Evolutionary conservation across 2,329 filamentous ascomycete genomes (phyloP), one percentile per base, ranked within the genome.

Genomic region (Diaporthe eres): DNA sequence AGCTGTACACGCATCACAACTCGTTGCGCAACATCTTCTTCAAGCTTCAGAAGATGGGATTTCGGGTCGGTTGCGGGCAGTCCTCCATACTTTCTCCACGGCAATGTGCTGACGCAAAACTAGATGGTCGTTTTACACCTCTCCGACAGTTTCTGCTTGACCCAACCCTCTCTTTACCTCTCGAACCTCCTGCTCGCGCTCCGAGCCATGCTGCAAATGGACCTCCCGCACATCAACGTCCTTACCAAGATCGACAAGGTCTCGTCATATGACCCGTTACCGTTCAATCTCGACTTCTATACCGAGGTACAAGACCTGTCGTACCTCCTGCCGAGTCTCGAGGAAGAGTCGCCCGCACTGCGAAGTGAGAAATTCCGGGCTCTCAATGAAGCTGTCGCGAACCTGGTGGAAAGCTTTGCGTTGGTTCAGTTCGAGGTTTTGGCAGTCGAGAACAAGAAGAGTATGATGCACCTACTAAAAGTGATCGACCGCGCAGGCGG

Each of bases 191-290:
- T 99, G 74, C 92, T 99, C 34, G 96, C 95, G 74, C 91, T 99
- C 78, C 94, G 97, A 79, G 96, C 95, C 80, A 99, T 99, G 96
- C 92, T 99, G 72, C 97, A 98, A 85, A 96, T 99, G 90, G 97
- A 98, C 82, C 94, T 98, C 77, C 95, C 97, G 0, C 95, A 98
- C 82, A 89, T 99, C 79, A 99, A 99, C 82, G 94, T 99, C 77
- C 90, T 99, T 37, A 98, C 96, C 75, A 99, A 99, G 86, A 98
- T 99, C 85, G 97, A 99, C 85, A 98, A 98, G 82, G 89, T 99
- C 72, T 88, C 92, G 49, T 92, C 93, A 71, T 98, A 98, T 82
- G 93, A 95, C 63, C 91, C 94, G 37, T 88, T 99, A 0, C 95
- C 96, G 0, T 98, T 99, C 88, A 98, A 98, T 81, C 92, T 99